Evolutionary conservation across 495 filamentous ascomycete genomes (phyloP), one percentile per base, ranked within the genome.

Genomic region (Penicillium argentinense): DNA sequence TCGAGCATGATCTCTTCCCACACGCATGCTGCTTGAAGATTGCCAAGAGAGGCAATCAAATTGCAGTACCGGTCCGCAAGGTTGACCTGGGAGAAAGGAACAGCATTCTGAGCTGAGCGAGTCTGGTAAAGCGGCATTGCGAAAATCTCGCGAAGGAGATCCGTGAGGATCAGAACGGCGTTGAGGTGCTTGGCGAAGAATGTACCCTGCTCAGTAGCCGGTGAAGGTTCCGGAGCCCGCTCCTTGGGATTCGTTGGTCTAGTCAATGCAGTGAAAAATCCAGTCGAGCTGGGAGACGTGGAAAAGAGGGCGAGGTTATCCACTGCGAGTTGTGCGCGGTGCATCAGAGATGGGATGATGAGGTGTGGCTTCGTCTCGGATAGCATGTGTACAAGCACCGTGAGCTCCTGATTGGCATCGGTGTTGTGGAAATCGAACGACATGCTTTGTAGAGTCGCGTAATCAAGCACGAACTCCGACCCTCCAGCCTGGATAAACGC

Each of bases 311-410:
- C 67, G 11, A 97, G 74, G 30, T 70, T 75, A 52, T 89, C 76
- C 25, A 91, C 69, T 16, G 84, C 80, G 21, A 63, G 65, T 52
- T 95, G 87, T 7, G 85, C 78, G 33, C 89, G 81, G 47, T 82
- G 79, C 17, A 97, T 66, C 19, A 97, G 65, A 7, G 89, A 88
- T 0, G 90, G 89, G 9, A 97, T 69, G 2, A 89, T 83, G 7
- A 92, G 69, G 59, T 93, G 83, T 14, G 92, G 85, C 56, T 87
- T 91, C 12, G 82, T 81, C 59, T 97, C 95, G 25, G 90, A 81
- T 45, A 95, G 76, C 51, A 84, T 76, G 48, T 91, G 82, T 12
- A 95, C 69, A n/a, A 93, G 83, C 12, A 80, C 79, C 6, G 80
- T 76, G 22, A 96, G 71, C 42, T 84, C 80, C 25, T 83, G 78